Evolutionary conservation across 306 rosid genomes (phyloP).

Genomic region (Parietaria judaica): DNA sequence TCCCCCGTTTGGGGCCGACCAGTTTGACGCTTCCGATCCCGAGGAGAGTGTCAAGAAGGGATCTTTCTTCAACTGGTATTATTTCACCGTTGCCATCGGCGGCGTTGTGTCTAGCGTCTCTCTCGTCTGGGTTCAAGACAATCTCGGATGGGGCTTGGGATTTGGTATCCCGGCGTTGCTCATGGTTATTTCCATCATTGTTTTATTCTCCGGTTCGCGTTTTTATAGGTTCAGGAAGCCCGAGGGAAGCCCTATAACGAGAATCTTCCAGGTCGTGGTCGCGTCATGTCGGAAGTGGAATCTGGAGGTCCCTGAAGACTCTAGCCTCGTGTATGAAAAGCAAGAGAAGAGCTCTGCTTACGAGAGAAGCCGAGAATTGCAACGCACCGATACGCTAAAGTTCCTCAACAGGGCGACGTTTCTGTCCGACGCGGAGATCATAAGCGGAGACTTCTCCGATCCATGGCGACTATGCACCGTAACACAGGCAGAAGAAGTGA

Average conservation of each 20-base stretch:
- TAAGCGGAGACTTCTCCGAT: too few species aligned
- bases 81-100: not conserved
- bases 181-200: not conserved
- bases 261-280: not conserved
- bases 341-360: too few species aligned
- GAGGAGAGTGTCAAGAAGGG: not conserved
- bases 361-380: too few species aligned
- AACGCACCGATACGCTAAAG: too few species aligned
- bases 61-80: not conserved
- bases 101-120: not conserved
- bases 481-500: too few species aligned
- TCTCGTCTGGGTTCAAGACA: not conserved
- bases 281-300: not conserved
- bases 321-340: not conserved
- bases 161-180: not conserved
- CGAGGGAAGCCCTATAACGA: not conserved
- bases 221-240: not conserved
- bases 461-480: too few species aligned
- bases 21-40: not conserved
- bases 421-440: too few species aligned
- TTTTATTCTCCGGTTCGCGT: not conserved
- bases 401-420: too few species aligned
- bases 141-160: not conserved
- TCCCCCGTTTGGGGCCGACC: not conserved
- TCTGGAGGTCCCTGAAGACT: not conserved